Conservation (phyloP, 208 protist genomes). For the Wallacemonas sp. region DNA sequence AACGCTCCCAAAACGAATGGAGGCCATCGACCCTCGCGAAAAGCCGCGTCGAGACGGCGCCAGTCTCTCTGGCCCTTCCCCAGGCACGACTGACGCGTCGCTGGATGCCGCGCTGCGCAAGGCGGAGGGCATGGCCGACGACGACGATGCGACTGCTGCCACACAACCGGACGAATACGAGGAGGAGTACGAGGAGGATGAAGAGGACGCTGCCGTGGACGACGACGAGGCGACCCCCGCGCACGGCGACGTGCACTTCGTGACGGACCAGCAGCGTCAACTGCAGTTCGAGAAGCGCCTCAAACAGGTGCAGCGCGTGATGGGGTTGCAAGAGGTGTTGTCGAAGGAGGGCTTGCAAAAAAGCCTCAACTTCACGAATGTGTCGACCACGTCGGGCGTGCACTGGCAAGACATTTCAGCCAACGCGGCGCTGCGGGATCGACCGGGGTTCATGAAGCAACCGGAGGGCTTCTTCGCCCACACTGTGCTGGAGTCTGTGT, state of each 20-base stretch:
- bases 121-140: background rate
- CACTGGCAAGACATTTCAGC: slow-evolving; percentile 55
- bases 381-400: slow-evolving; percentile 36
- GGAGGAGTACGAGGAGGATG: slow-evolving; percentile 13
- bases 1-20: too few species aligned
- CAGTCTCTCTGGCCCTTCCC: too few species aligned
- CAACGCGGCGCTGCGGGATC: slow-evolving; percentile 22
- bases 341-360: slow-evolving; percentile 24
- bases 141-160: too few species aligned
- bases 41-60: too few species aligned
- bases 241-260: background rate
- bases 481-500: slow-evolving; percentile 35
- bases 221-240: background rate
- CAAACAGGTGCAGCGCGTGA: slow-evolving; percentile 19
- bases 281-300: slow-evolving; percentile 9
- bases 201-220: background rate
- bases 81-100: too few species aligned
- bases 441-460: slow-evolving; percentile 18
- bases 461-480: slow-evolving; percentile 43
- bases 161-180: too few species aligned
- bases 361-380: slow-evolving; percentile 44
- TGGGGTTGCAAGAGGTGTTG: slow-evolving; percentile 34
- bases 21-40: too few species aligned
- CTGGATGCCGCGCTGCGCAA: background rate
- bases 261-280: slow-evolving; percentile 2